phyloP scores from a whole-genome alignment of 805 yeast species.

The Ogataea minuta region DNA sequence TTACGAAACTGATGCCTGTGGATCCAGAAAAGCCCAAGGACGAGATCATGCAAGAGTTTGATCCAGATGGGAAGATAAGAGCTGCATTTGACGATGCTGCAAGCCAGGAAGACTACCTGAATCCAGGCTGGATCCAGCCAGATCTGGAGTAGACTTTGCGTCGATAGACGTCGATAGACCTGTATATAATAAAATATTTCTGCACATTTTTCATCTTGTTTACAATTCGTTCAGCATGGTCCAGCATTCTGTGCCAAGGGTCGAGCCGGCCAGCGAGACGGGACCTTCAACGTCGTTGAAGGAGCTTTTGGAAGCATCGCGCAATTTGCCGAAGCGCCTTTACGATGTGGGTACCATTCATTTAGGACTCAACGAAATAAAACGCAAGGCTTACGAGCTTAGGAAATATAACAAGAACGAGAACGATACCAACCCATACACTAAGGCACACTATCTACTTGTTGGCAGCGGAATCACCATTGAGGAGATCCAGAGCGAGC shows the following conservation, averaged over 20 bases:
- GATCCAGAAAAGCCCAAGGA: constrained; percentile 14
- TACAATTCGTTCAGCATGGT: constrained; percentile 8
- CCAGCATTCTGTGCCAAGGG: constrained; percentile 3
- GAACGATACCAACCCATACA: constrained; percentile 41
- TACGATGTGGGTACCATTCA: constrained; percentile 79
- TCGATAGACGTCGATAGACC: constrained; percentile 7
- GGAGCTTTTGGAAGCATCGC: constrained; percentile 75
- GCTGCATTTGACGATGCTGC: not conserved
- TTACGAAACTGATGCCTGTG: constrained; percentile 24
- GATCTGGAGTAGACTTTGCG: constrained; percentile 4
- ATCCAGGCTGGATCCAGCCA: constrained; percentile 27
- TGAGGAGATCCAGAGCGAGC: constrained; percentile 71
- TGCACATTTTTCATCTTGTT: constrained; percentile 10
- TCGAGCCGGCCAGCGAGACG: constrained; percentile 11
- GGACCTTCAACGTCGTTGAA: constrained; percentile 40
- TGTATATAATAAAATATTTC: constrained; percentile 1
- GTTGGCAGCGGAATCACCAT: constrained; percentile 88
- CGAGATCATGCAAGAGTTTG: constrained; percentile 13
- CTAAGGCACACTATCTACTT: constrained; percentile 81
- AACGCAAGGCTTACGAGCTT: constrained; percentile 59
- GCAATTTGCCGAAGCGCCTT: constrained; percentile 62
- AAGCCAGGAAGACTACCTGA: not conserved
- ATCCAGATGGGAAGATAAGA: constrained; percentile 13
- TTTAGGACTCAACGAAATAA: constrained; percentile 75
- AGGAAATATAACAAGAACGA: constrained; percentile 42